phyloP scores from a whole-genome alignment of 305 asterid species.

The Fraxinus latifolia region DNA sequence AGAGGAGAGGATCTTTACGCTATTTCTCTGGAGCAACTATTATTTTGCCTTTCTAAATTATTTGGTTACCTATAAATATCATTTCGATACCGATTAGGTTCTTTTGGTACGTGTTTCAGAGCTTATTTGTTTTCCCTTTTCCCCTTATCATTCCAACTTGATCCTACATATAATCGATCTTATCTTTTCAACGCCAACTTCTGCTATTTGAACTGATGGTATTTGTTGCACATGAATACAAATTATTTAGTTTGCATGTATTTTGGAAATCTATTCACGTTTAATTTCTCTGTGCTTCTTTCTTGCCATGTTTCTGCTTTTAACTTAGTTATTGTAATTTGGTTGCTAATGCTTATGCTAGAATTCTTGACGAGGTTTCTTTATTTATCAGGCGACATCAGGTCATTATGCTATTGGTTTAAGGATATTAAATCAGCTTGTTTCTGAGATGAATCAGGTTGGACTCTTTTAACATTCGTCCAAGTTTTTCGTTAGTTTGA shows the following conservation, averaged over 20 bases:
- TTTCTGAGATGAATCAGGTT: constrained; percentile 97
- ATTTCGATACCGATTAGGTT: not conserved
- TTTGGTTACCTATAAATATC: not conserved
- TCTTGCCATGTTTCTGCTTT: not conserved
- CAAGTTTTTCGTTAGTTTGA: constrained; percentile 12
- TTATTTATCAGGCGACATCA: constrained; percentile 67
- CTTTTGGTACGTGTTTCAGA: not conserved
- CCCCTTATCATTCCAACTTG: not conserved
- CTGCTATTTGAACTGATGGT: not conserved
- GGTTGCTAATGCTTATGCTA: constrained; percentile 20
- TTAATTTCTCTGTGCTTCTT: not conserved
- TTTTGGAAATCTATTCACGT: constrained; percentile 11
- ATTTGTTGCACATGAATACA: not conserved
- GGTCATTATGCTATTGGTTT: constrained; percentile 86
- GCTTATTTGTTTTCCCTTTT: not conserved
- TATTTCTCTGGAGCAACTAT: not conserved
- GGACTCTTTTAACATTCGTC: constrained; percentile 21
- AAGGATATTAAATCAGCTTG: constrained; percentile 93
- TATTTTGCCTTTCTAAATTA: not conserved
- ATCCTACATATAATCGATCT: not conserved
- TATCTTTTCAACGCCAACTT: not conserved
- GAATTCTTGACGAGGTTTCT: constrained; percentile 29
- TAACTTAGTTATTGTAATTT: constrained; percentile 8
- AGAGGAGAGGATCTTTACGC: not conserved
- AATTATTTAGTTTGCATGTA: not conserved